Percentiles rank a stretch among this genome's conserved stretches.
These are phyloP conservation scores for Amanita rimosa DNA, from an alignment of 768 basidiomycete species.

Conservation along the genomic window DNA sequence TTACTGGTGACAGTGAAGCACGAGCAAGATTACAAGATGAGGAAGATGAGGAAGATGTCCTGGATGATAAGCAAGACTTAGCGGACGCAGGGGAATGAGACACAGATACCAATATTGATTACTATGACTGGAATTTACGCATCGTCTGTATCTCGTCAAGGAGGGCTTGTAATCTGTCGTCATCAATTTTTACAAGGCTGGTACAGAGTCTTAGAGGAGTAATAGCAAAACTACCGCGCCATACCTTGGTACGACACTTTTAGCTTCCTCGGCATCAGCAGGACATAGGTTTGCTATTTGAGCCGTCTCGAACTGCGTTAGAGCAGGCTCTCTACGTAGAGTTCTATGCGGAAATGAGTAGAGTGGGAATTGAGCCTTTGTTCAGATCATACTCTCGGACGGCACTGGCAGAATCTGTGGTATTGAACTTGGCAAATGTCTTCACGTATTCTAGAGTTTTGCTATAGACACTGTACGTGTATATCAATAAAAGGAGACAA, in stretches of 20 bases:
- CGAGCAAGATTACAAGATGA: slow-evolving; percentile 20
- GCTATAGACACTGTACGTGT: slow-evolving; percentile 73
- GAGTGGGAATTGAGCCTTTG: not conserved
- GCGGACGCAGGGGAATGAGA: slow-evolving; percentile 41
- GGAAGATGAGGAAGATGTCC: slow-evolving; percentile 24
- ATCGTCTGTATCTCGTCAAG: slow-evolving; percentile 85
- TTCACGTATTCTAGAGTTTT: slow-evolving; percentile 90
- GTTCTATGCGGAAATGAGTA: slow-evolving; percentile 34
- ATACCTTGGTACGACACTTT: slow-evolving; percentile 83
- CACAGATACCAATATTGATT: not conserved
- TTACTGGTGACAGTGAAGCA: slow-evolving; percentile 17
- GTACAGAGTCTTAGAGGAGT: not conserved
- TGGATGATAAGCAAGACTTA: slow-evolving; percentile 28
- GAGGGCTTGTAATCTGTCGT: slow-evolving; percentile 71
- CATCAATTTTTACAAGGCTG: slow-evolving; percentile 81
- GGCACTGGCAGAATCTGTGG: slow-evolving; percentile 71
- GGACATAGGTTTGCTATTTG: slow-evolving; percentile 91
- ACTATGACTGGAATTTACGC: slow-evolving; percentile 78
- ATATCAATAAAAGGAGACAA: not conserved
- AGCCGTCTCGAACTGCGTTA: slow-evolving; percentile 87
- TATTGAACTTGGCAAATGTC: slow-evolving; percentile 84
- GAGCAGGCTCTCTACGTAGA: slow-evolving; percentile 61
- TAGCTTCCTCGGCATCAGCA: slow-evolving; percentile 80
- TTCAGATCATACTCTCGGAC: slow-evolving; percentile 65
- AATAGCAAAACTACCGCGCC: slow-evolving; percentile 5